These are phyloP conservation scores for Astrephomene gubernaculifera DNA, from an alignment of 139 green algal genomes.

Conservation along the genomic window DNA sequence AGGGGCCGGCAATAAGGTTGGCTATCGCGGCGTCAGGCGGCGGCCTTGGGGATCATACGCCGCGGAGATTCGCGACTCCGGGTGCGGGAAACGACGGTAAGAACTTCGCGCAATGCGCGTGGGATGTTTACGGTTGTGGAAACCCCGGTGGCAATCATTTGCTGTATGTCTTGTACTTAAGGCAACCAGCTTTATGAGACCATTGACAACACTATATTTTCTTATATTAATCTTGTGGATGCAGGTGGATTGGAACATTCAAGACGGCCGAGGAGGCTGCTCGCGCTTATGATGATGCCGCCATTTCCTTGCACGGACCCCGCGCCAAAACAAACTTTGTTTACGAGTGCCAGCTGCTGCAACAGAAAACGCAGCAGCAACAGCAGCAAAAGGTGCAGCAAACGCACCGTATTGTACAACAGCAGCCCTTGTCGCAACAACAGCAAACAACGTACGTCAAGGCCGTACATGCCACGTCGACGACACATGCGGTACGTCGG, in stretches of 20 bases:
- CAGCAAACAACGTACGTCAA: no score
- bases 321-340: conserved; percentile 79
- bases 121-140: no score
- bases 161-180: no score
- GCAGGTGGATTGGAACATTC: conserved; percentile 80
- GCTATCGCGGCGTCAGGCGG: conserved; percentile 73
- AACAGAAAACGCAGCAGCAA: no score
- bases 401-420: no score
- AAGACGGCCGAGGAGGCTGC: conserved; percentile 74
- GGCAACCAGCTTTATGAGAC: background rate
- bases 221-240: background rate
- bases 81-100: conserved; percentile 58
- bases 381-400: no score
- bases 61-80: conserved; percentile 80
- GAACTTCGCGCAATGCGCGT: no score
- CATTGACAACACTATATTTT: conserved; percentile 14
- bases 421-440: no score
- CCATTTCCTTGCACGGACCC: conserved; percentile 70
- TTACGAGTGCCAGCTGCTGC: conserved; percentile 54
- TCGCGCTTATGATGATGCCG: conserved; percentile 79
- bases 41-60: conserved; percentile 81
- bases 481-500: no score
- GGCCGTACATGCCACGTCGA: no score
- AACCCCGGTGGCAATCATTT: no score
- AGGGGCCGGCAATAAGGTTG: conserved; percentile 61